These are phyloP conservation scores for Harringtonia aguacate DNA, from an alignment of 2,329 filamentous ascomycete genomes.

Conservation along the genomic window DNA sequence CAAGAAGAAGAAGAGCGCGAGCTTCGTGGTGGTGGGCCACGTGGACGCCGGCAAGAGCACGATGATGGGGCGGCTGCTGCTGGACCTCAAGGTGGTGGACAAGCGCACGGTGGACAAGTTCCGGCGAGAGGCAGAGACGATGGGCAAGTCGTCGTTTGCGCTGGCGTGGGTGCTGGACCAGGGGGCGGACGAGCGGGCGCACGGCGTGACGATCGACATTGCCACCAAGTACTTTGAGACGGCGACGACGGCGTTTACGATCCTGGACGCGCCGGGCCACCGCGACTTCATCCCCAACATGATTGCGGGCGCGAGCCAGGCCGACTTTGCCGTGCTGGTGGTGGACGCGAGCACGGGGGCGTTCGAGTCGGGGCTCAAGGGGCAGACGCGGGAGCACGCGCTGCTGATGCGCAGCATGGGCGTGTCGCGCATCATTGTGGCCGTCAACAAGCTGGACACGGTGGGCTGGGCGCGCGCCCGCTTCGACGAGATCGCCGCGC, in stretches of 20 bases:
- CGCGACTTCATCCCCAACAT: constrained; percentile 97
- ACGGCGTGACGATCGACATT: constrained; percentile 94
- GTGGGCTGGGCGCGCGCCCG: constrained; percentile 72
- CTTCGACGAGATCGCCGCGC: constrained; percentile 76
- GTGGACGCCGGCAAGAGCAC: constrained; percentile 98
- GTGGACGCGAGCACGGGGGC: constrained; percentile 85
- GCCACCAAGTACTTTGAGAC: constrained; percentile 94
- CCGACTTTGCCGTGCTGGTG: constrained; percentile 89
- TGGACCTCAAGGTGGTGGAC: constrained; percentile 81
- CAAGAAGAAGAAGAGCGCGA: constrained; percentile 68
- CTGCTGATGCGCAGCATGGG: constrained; percentile 84
- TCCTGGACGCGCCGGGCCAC: constrained; percentile 90
- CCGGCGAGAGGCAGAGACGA: constrained; percentile 75
- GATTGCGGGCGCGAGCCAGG: constrained; percentile 94
- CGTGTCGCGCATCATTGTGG: constrained; percentile 77
- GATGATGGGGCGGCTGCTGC: constrained; percentile 86
- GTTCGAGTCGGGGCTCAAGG: constrained; percentile 86
- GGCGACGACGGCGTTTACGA: constrained; percentile 76
- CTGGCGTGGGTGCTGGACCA: constrained; percentile 96
- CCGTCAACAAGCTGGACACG: constrained; percentile 90
- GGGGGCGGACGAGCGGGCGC: constrained; percentile 74
- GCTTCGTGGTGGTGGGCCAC: constrained; percentile 91
- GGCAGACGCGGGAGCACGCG: constrained; percentile 91
- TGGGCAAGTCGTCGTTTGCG: constrained; percentile 92
- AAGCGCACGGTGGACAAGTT: constrained; percentile 83